phyloP scores from a whole-genome alignment of 768 basidiomycete species.

The Tylopilus plumbeoviolaceoides region DNA sequence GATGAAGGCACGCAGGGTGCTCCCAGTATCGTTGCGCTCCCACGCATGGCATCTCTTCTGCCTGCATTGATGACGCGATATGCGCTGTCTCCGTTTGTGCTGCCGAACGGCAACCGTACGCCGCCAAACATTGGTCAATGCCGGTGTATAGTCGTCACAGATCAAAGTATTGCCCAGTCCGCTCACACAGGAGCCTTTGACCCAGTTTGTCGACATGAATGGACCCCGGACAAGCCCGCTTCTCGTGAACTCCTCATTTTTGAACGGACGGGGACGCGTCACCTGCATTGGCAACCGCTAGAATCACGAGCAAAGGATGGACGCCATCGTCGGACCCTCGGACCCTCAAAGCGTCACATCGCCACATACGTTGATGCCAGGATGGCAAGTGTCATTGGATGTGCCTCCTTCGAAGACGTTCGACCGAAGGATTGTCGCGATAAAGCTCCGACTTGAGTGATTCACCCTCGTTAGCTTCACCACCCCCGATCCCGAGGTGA shows the following conservation, averaged over 20 bases:
- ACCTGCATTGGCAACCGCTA: not conserved
- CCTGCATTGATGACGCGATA: slow-evolving; percentile 20
- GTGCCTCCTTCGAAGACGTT: slow-evolving; percentile 12
- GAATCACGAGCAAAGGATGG: slow-evolving; percentile 7
- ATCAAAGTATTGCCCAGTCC: slow-evolving; percentile 37
- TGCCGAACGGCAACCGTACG: slow-evolving; percentile 6
- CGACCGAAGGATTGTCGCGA: slow-evolving; percentile 18
- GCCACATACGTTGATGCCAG: slow-evolving; percentile 10
- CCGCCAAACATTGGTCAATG: not conserved
- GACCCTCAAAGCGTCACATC: slow-evolving; percentile 10
- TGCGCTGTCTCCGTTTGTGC: slow-evolving; percentile 13
- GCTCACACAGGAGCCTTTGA: slow-evolving; percentile 25
- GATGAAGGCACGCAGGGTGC: not conserved
- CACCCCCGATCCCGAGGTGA: slow-evolving; percentile 38
- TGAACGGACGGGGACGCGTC: slow-evolving; percentile 17
- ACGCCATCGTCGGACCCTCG: slow-evolving; percentile 10
- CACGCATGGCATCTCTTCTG: slow-evolving; percentile 14
- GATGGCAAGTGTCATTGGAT: slow-evolving; percentile 18
- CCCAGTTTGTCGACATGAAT: slow-evolving; percentile 7
- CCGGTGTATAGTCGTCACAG: slow-evolving; percentile 32
- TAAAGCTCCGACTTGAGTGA: slow-evolving; percentile 27
- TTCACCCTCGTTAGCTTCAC: slow-evolving; percentile 37
- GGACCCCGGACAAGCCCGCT: slow-evolving; percentile 7
- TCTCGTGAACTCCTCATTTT: slow-evolving; percentile 13
- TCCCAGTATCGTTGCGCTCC: not conserved